Evolutionary conservation across 2,329 filamentous ascomycete species (phyloP).

Genomic region (Fusarium sambucinum): DNA sequence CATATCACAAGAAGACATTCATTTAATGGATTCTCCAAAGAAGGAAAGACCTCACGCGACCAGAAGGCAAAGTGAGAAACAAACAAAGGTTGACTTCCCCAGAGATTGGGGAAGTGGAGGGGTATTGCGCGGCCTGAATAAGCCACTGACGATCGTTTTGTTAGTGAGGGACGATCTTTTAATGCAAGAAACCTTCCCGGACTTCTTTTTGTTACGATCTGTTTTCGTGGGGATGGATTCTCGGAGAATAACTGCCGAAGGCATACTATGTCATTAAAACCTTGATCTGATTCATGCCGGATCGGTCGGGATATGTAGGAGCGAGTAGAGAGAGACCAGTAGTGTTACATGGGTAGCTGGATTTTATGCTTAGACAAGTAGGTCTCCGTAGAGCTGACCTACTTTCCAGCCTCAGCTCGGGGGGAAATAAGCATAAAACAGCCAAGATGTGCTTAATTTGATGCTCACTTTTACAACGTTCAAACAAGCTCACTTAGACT

Average conservation of each 20-base stretch:
- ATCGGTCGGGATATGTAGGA: not conserved
- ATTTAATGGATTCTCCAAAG: not conserved
- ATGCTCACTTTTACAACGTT: not conserved
- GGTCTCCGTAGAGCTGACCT: not conserved
- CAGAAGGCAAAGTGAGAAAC: not conserved
- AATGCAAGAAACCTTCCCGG: not conserved
- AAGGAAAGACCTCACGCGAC: conserved; percentile 38
- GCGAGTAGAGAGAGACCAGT: not conserved
- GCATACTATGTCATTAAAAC: conserved; percentile 3
- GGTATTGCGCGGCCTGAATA: conserved; percentile 32
- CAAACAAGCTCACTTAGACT: conserved; percentile 7
- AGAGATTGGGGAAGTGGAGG: conserved; percentile 18
- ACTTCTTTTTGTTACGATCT: not conserved
- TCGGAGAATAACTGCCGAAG: conserved; percentile 17
- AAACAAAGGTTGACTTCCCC: conserved; percentile 1
- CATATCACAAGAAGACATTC: not conserved
- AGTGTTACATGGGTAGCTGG: not conserved
- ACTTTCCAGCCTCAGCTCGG: not conserved
- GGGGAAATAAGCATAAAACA: conserved; percentile 26
- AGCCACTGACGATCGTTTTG: conserved; percentile 29
- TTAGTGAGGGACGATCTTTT: not conserved
- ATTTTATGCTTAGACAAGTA: conserved; percentile 1
- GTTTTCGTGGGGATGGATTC: not conserved
- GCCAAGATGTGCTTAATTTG: not conserved
- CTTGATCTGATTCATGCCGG: conserved; percentile 1